Conservation (phyloP, 352 stramenopile species). For the Globisporangium splendens region DNA sequence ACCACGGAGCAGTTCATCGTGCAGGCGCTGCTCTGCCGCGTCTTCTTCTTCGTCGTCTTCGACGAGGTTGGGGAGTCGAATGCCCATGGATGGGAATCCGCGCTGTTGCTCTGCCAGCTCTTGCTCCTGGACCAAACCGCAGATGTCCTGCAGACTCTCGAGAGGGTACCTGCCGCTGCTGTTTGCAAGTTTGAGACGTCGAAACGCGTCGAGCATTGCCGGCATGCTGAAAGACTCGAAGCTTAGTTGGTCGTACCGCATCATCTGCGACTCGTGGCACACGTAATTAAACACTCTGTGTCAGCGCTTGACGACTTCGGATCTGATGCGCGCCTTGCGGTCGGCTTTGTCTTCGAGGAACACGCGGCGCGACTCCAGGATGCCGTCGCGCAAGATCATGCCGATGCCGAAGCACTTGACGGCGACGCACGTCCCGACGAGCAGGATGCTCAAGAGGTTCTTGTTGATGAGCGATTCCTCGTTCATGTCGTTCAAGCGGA, state of each 20-base stretch:
- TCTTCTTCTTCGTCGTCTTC: slow-evolving; percentile 16
- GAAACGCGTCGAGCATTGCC: slow-evolving; percentile 50
- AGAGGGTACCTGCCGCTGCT: background rate
- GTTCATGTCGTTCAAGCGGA: slow-evolving; percentile 61
- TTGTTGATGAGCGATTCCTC: slow-evolving; percentile 64
- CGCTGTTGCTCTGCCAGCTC: slow-evolving; percentile 11
- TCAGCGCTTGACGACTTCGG: slow-evolving; percentile 40
- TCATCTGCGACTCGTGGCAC: slow-evolving; percentile 45
- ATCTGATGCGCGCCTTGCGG: slow-evolving; percentile 34
- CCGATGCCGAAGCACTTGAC: slow-evolving; percentile 59
- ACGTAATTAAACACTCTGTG: slow-evolving; percentile 51
- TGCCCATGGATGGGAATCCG: slow-evolving; percentile 9
- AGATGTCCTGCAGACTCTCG: slow-evolving; percentile 15
- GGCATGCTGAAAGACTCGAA: slow-evolving; percentile 46
- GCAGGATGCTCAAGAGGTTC: slow-evolving; percentile 49
- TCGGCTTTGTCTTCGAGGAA: slow-evolving; percentile 36
- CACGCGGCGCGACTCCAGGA: slow-evolving; percentile 39
- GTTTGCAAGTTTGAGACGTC: slow-evolving; percentile 25
- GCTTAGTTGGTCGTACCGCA: slow-evolving; percentile 32
- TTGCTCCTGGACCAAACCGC: slow-evolving; percentile 15
- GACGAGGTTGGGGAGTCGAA: slow-evolving; percentile 21
- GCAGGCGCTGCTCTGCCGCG: background rate
- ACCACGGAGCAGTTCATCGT: background rate
- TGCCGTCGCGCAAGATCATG: slow-evolving; percentile 58
- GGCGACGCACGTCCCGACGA: slow-evolving; percentile 56